A percentile compares a stretch with the other conserved stretches of the same genome.
Conservation (phyloP, 129 eudicot genomes). For the Chrysanthemum lavandulifolium region DNA sequence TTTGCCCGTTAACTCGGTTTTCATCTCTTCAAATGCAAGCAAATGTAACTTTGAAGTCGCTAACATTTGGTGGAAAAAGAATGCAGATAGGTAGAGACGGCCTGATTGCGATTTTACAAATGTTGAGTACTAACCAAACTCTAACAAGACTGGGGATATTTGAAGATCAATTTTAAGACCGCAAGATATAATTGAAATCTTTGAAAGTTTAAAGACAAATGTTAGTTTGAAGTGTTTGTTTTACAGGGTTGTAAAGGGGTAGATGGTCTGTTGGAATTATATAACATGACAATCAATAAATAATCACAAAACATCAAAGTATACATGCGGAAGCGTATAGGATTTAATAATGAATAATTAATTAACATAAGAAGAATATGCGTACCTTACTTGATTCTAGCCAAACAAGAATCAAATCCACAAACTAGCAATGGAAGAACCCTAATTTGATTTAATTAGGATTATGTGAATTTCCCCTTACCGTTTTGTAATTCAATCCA, state of each 20-base stretch:
- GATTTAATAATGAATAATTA: too few species aligned
- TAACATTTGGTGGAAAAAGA: conserved; percentile 68
- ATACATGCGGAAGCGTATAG: too few species aligned
- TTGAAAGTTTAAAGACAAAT: conserved; percentile 63
- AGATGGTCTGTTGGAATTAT: too few species aligned
- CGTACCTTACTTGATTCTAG: too few species aligned
- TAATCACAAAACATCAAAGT: too few species aligned
- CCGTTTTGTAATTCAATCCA: too few species aligned
- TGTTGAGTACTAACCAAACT: conserved; percentile 70
- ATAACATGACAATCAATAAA: too few species aligned
- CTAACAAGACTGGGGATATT: conserved; percentile 57
- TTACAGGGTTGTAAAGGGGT: conserved; percentile 94
- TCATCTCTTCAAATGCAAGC: conserved; percentile 81
- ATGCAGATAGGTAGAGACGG: conserved; percentile 70
- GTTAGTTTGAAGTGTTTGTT: conserved; percentile 57
- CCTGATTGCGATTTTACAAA: conserved; percentile 56
- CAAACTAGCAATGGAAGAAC: too few species aligned
- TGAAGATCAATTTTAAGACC: conserved; percentile 70
- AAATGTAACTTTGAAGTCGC: conserved; percentile 54
- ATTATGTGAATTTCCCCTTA: too few species aligned
- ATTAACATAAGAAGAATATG: too few species aligned
- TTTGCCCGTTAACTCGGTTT: conserved; percentile 80
- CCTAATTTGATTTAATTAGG: too few species aligned
- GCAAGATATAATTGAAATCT: conserved; percentile 54
- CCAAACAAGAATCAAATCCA: too few species aligned